phyloP scores from a whole-genome alignment of 2,329 filamentous ascomycete genomes.

The Venturia asperata region DNA sequence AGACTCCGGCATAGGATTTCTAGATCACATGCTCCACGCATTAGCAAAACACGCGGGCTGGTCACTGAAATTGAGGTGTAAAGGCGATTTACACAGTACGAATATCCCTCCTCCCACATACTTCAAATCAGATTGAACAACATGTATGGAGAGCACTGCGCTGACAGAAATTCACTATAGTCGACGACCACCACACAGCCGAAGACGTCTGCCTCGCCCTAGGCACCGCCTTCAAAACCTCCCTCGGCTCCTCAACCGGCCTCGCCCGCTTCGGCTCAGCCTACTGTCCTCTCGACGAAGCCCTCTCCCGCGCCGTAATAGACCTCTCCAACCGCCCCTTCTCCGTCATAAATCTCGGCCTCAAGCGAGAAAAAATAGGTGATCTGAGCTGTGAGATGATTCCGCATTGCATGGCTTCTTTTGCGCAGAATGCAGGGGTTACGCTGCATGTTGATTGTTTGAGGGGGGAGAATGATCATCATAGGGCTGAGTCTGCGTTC shows the following conservation, averaged over 20 bases:
- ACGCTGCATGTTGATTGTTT: constrained; percentile 95
- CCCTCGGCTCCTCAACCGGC: constrained; percentile 68
- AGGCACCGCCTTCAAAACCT: constrained; percentile 73
- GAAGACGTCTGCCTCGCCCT: constrained; percentile 93
- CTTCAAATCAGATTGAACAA: too few species aligned
- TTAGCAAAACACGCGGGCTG: constrained; percentile 93
- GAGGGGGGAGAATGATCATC: constrained; percentile 88
- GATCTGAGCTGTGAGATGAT: constrained; percentile 95
- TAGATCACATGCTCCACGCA: constrained; percentile 98
- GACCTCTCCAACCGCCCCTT: constrained; percentile 91
- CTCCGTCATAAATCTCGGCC: constrained; percentile 72
- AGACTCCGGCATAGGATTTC: constrained; percentile 90
- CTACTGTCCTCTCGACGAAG: constrained; percentile 91
- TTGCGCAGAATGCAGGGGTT: constrained; percentile 79
- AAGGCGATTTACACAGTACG: constrained; percentile 85
- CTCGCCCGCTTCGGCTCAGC: constrained; percentile 86
- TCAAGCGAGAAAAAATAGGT: constrained; percentile 87
- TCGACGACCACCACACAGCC: constrained; percentile 97
- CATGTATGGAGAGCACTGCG: not conserved
- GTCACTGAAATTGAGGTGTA: constrained; percentile 75
- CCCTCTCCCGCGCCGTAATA: constrained; percentile 85
- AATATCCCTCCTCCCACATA: constrained; percentile 23
- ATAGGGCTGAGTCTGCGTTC: constrained; percentile 92
- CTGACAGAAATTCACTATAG: constrained; percentile 38
- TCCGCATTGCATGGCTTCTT: constrained; percentile 89